phyloP scores from a whole-genome alignment of 1,139 yeast genomes.

The Geotrichum bryndzae region DNA sequence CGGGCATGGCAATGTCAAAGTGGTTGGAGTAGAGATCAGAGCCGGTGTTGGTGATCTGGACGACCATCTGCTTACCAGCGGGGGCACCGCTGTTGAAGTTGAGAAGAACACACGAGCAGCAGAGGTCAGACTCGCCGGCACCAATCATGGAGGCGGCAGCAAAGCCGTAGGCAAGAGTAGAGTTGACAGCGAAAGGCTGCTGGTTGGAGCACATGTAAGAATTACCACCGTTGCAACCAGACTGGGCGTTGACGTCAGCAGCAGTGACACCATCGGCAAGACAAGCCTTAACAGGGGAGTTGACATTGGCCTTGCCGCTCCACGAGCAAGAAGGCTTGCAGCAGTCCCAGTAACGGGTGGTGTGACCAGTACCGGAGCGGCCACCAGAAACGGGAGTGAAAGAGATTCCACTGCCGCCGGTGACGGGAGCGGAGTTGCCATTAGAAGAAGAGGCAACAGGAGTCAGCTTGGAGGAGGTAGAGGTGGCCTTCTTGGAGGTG shows the following conservation, averaged over 20 bases:
- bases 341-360: conserved; percentile 23
- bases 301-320: conserved; percentile 19
- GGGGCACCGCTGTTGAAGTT: conserved; percentile 16
- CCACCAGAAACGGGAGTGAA: conserved; percentile 17
- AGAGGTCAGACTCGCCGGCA: conserved; percentile 13
- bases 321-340: conserved; percentile 22
- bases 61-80: conserved; percentile 19
- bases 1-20: conserved; percentile 21
- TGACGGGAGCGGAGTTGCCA: neutral
- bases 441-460: neutral
- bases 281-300: conserved; percentile 19
- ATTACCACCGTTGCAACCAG: conserved; percentile 20
- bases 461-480: neutral
- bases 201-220: conserved; percentile 21
- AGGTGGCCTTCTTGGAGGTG: neutral
- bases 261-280: conserved; percentile 17
- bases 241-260: conserved; percentile 9
- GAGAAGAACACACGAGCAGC: conserved; percentile 19
- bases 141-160: conserved; percentile 21
- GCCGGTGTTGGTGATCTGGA: conserved; percentile 22
- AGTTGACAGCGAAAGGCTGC: conserved; percentile 19
- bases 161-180: conserved; percentile 19
- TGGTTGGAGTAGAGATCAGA: conserved; percentile 17
- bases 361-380: conserved; percentile 18
- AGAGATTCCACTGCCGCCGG: neutral